These are phyloP conservation scores for Alternaria longipes DNA, from an alignment of 2,329 filamentous ascomycete genomes.

Conservation along the genomic window DNA sequence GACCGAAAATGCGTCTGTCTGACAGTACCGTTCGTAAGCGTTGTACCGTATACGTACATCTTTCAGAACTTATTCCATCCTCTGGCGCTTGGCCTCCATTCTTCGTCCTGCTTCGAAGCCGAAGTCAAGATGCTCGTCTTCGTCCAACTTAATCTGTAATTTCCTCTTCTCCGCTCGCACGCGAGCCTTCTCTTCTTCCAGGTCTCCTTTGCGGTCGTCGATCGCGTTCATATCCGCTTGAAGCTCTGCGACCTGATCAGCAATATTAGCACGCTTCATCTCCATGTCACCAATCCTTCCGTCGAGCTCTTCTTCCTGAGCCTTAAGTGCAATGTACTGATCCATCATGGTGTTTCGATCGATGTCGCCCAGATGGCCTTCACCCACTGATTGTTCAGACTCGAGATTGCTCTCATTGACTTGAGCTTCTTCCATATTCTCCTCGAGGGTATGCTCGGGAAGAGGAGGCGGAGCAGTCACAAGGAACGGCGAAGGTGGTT, in stretches of 20 bases:
- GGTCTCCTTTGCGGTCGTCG: background rate
- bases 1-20: background rate
- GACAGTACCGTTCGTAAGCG: background rate
- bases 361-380: background rate
- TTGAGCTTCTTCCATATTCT: background rate
- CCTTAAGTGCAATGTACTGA: constrained; percentile 6
- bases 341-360: constrained; percentile 3
- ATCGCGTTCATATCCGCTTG: constrained; percentile 1
- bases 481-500: background rate
- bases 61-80: background rate
- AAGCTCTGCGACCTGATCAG: background rate
- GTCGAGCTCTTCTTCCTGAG: constrained; percentile 9
- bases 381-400: background rate
- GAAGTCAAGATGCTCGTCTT: constrained; percentile 11
- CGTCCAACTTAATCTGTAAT: background rate
- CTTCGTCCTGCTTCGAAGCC: constrained; percentile 12
- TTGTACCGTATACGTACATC: background rate
- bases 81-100: constrained; percentile 10
- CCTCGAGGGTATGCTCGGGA: background rate
- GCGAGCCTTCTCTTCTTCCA: background rate
- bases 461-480: background rate
- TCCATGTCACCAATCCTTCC: constrained; percentile 1
- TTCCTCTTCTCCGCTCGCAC: background rate
- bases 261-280: background rate
- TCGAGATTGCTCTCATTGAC: background rate